These are phyloP conservation scores for Kodamaea neixiangensis DNA, from an alignment of 805 yeast species.

Conservation along the genomic window DNA sequence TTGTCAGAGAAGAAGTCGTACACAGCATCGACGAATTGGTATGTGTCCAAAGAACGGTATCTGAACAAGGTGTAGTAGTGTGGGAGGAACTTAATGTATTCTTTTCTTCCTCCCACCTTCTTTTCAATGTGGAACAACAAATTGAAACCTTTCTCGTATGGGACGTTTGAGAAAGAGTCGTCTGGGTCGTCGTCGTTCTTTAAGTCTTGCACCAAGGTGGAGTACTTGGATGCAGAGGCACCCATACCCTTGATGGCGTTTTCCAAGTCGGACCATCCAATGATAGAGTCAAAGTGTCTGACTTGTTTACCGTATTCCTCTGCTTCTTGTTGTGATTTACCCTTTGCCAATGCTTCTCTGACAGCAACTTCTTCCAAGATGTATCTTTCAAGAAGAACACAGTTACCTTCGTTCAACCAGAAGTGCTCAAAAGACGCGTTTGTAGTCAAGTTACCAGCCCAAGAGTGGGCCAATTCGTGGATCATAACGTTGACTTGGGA, in stretches of 20 bases:
- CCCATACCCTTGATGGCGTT: slow-evolving; percentile 32
- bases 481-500: slow-evolving; percentile 38
- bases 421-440: slow-evolving; percentile 40
- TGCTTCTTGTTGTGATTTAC: slow-evolving; percentile 15
- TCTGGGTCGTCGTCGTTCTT: slow-evolving; percentile 51
- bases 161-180: slow-evolving; percentile 34
- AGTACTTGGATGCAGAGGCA: slow-evolving; percentile 49
- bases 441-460: slow-evolving; percentile 41
- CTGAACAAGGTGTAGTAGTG: slow-evolving; percentile 71
- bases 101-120: slow-evolving; percentile 60
- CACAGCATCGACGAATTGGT: slow-evolving; percentile 73
- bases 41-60: slow-evolving; percentile 74
- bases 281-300: slow-evolving; percentile 32
- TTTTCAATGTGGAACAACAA: slow-evolving; percentile 70
- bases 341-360: slow-evolving; percentile 13
- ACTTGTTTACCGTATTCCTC: slow-evolving; percentile 31
- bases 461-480: slow-evolving; percentile 40
- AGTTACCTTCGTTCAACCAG: slow-evolving; percentile 43
- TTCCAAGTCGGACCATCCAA: slow-evolving; percentile 33
- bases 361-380: slow-evolving; percentile 33
- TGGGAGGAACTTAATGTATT: slow-evolving; percentile 79
- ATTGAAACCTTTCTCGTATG: slow-evolving; percentile 39
- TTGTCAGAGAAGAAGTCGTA: slow-evolving; percentile 62
- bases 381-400: slow-evolving; percentile 36
- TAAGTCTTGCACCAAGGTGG: slow-evolving; percentile 70